Conservation (phyloP, 805 yeast species). For the Sungouiozyma ichnusensis region DNA sequence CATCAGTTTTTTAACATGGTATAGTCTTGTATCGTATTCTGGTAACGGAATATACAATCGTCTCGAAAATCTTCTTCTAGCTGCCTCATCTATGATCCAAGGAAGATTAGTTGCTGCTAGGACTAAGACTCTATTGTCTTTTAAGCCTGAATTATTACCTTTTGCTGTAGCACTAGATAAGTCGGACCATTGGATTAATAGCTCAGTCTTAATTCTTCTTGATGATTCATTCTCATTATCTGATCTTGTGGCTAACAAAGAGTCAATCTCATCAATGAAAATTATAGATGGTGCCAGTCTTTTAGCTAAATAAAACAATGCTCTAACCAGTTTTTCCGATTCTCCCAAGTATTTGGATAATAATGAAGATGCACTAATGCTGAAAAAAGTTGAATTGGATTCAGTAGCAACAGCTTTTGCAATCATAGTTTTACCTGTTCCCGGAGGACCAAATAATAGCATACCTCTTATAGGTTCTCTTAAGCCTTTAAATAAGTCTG, state of each 20-base stretch:
- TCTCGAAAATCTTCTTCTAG: constrained; percentile 85
- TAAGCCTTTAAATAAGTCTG: constrained; percentile 83
- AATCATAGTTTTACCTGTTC: constrained; percentile 96
- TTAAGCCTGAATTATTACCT: constrained; percentile 24
- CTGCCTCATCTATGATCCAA: constrained; percentile 97
- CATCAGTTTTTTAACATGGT: constrained; percentile 62
- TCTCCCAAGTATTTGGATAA: constrained; percentile 79
- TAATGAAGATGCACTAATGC: constrained; percentile 82
- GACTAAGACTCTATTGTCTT: constrained; percentile 62
- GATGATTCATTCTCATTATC: constrained; percentile 79
- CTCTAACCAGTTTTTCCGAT: constrained; percentile 84
- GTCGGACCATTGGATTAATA: constrained; percentile 91
- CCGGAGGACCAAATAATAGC: constrained; percentile 96
- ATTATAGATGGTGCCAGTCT: constrained; percentile 87
- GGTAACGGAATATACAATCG: constrained; percentile 93
- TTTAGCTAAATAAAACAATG: constrained; percentile 76
- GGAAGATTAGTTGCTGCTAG: constrained; percentile 94
- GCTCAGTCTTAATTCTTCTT: constrained; percentile 85
- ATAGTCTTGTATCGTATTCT: constrained; percentile 67
- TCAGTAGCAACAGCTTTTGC: constrained; percentile 97
- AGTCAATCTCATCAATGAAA: constrained; percentile 93
- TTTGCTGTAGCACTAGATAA: constrained; percentile 75
- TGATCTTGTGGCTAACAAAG: constrained; percentile 71
- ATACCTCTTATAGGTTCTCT: constrained; percentile 95
- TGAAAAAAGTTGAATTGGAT: constrained; percentile 85